phyloP scores from a whole-genome alignment of 2,329 filamentous ascomycete genomes.

The Bimuria novae-zelandiae region DNA sequence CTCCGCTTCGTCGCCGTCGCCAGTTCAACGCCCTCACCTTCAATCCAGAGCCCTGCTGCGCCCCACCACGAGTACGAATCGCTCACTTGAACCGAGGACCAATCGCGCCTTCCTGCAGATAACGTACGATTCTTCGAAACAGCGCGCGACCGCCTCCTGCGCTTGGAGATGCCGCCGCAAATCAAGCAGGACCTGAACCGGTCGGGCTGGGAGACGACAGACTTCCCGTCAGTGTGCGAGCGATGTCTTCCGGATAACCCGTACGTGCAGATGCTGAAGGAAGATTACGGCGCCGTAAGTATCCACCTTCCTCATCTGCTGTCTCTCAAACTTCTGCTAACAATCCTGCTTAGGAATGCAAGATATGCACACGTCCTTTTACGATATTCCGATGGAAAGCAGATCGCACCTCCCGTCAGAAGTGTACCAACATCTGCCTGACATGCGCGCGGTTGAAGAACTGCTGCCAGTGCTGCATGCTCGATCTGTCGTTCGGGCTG shows the following conservation, averaged over 20 bases:
- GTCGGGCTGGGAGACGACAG: slow-evolving; percentile 93
- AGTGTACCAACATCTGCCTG: slow-evolving; percentile 92
- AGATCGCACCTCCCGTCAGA: slow-evolving; percentile 87
- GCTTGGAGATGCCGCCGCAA: slow-evolving; percentile 72
- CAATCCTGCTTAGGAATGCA: slow-evolving; percentile 51
- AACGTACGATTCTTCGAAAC: not conserved
- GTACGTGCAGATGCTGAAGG: slow-evolving; percentile 98
- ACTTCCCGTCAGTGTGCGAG: slow-evolving; percentile 88
- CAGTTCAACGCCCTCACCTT: not conserved
- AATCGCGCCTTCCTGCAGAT: not conserved
- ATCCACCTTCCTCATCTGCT: slow-evolving; percentile 77
- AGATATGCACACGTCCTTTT: slow-evolving; percentile 88
- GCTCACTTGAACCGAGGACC: not conserved
- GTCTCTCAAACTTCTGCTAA: slow-evolving; percentile 65
- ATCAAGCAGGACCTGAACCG: slow-evolving; percentile 97
- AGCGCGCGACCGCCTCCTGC: slow-evolving; percentile 4
- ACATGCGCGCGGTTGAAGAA: slow-evolving; percentile 98
- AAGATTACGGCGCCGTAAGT: slow-evolving; percentile 89
- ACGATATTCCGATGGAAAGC: slow-evolving; percentile 95
- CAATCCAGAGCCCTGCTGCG: slow-evolving; percentile 1
- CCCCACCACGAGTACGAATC: slow-evolving; percentile 3
- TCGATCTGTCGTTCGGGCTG: slow-evolving; percentile 92
- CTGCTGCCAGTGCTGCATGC: slow-evolving; percentile 98
- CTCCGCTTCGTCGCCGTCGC: slow-evolving; percentile 5
- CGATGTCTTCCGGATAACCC: slow-evolving; percentile 94